phyloP scores from a whole-genome alignment of 1,139 yeast genomes.

The Debaryomycetaceae sp. region DNA sequence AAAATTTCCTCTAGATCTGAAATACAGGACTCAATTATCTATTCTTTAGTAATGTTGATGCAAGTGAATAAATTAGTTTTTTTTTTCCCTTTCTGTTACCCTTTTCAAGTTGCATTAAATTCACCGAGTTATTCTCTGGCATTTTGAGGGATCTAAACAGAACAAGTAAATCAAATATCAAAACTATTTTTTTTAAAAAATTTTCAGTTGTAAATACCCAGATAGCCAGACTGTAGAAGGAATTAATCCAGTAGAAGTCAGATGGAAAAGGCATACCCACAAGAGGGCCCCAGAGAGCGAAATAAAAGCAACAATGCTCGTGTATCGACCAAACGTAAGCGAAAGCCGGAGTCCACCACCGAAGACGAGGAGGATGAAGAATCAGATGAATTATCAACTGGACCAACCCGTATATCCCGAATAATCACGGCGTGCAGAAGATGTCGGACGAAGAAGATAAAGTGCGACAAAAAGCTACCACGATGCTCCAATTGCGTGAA shows the following conservation, averaged over 20 bases:
- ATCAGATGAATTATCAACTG: neutral
- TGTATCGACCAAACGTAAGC: neutral
- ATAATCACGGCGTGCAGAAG: slow-evolving; percentile 13
- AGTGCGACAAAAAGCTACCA: slow-evolving; percentile 11
- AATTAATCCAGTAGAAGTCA: too few relatives aligned
- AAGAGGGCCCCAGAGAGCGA: neutral
- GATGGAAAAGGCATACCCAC: neutral
- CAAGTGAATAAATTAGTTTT: neutral
- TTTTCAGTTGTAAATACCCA: too few relatives aligned
- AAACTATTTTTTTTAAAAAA: too few relatives aligned
- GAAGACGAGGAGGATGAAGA: neutral
- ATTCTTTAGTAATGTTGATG: neutral
- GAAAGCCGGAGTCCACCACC: neutral
- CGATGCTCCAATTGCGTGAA: slow-evolving; percentile 11
- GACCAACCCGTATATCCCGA: slow-evolving; percentile 5
- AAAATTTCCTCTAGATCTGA: neutral
- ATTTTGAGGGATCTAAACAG: neutral
- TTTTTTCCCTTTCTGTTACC: neutral
- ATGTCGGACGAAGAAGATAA: slow-evolving; percentile 10
- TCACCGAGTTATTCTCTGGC: neutral
- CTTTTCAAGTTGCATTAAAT: neutral
- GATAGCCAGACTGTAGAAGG: too few relatives aligned
- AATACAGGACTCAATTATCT: too few relatives aligned
- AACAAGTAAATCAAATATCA: too few relatives aligned
- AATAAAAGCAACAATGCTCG: neutral